Evolutionary conservation across 75 land plant genomes (phyloP), one percentile per base, ranked within the genome.

Genomic region (Cupressus sempervirens): DNA sequence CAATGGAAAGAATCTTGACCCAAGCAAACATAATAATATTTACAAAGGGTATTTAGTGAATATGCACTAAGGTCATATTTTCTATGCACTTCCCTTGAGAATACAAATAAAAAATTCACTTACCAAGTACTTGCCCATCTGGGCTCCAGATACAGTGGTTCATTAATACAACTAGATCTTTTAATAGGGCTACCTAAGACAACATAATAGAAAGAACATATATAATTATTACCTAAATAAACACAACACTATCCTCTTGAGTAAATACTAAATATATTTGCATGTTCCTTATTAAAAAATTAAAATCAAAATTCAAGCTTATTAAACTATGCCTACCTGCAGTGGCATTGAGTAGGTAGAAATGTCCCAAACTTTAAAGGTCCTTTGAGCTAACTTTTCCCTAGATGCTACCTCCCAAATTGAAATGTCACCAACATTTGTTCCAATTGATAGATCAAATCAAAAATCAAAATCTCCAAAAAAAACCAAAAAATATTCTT

Each of bases 281-380:
- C 74, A 70, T 30, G 74, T 70, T 70, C 73, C 32, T 70, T 11
- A 30, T 70, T 7, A 70, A 70, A 70, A 46, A 46, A 46, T 46
- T 7, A 46, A 46, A 70, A 70, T 70, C 73, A 30, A 70, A 32
- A 70, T 30, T 30, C 74, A 70, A 30, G 3, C 14, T 70, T 32
- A 70, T 70, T 10, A 2, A 32, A 70, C 74, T 32, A 70, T 34
- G 32, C 32, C 74, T 70, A 96, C 98, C 95, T 96, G 95, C 87
- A 94, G 84, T 16, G 94, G 86, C 91, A 91, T 84, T 11, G 95
- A 88, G 81, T 92, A 90, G 32, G 89, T 84, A 73, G 88, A 82
- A 34, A 95, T 85, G 48, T 95, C 97, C 95, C 97, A 96, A 41
- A 95, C 98, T 90, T 95, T 93, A 85, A 96, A 96, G 8, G 87